These are phyloP conservation scores for Cercospora janseana DNA, from an alignment of 2,329 filamentous ascomycete species.

Conservation along the genomic window DNA sequence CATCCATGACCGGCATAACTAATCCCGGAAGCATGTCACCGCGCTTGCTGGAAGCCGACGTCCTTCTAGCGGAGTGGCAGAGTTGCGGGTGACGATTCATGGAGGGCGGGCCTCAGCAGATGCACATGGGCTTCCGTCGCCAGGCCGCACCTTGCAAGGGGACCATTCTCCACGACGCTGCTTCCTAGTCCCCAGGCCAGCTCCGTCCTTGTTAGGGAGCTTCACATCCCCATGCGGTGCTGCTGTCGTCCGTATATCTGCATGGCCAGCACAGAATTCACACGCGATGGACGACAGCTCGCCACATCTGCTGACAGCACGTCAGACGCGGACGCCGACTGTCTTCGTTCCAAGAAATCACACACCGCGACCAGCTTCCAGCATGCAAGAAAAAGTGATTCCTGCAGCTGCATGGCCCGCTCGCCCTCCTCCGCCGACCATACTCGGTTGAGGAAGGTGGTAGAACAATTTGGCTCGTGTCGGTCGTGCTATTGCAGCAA, in stretches of 20 bases:
- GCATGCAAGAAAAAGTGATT: not conserved
- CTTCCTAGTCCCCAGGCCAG: too few relatives aligned
- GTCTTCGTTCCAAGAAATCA: not conserved
- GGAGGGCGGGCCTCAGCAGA: not conserved
- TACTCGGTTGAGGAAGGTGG: too few relatives aligned
- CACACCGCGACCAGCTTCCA: not conserved
- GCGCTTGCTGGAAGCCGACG: slow-evolving; percentile 1
- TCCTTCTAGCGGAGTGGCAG: not conserved
- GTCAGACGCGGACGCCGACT: not conserved
- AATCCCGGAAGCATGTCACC: not conserved
- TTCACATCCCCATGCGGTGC: not conserved
- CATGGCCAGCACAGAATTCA: not conserved
- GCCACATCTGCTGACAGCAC: not conserved
- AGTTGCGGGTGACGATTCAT: not conserved
- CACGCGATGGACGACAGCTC: slow-evolving; percentile 4
- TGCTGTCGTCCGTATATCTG: too few relatives aligned
- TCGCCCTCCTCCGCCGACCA: too few relatives aligned
- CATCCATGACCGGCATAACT: not conserved
- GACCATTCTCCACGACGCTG: too few relatives aligned
- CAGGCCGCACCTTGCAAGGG: not conserved
- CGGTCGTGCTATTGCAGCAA: too few relatives aligned
- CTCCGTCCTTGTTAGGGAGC: too few relatives aligned
- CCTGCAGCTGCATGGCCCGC: too few relatives aligned
- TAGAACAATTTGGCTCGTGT: too few relatives aligned
- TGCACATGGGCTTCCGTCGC: not conserved